These are phyloP conservation scores for Lolium perenne DNA, from an alignment of 176 grass and related monocot genomes.

Conservation along the genomic window DNA sequence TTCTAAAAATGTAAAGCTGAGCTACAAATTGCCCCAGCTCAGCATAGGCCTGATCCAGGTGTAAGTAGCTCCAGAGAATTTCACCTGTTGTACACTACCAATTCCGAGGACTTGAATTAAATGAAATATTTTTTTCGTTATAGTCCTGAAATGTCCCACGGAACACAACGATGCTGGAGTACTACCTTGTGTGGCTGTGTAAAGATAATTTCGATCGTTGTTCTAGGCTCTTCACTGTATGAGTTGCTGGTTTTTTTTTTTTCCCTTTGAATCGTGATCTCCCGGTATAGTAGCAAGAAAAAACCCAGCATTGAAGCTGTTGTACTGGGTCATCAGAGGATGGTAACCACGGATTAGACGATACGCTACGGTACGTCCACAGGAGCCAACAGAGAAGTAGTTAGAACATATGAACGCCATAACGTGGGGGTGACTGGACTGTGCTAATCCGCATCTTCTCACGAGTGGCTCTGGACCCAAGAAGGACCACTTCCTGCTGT, in stretches of 20 bases:
- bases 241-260: neutral
- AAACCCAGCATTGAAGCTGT: neutral
- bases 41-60: neutral
- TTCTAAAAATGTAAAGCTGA: conserved; percentile 25
- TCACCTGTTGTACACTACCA: neutral
- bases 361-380: neutral
- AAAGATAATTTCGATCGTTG: neutral
- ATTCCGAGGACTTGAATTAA: neutral
- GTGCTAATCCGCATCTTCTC: conserved; percentile 10
- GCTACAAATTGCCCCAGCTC: conserved; percentile 9
- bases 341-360: neutral
- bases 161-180: neutral
- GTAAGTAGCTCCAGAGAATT: conserved; percentile 22
- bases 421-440: neutral
- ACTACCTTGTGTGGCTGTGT: neutral
- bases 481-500: no score
- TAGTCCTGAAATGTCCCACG: neutral
- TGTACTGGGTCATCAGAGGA: neutral
- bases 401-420: conserved; percentile 15
- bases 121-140: neutral
- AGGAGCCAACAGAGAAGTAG: neutral
- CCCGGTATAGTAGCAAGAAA: neutral
- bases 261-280: neutral
- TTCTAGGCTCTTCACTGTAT: neutral
- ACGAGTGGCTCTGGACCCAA: neutral